Conservation (phyloP, 345 rosid species). For the Melaleuca quinquenervia region DNA sequence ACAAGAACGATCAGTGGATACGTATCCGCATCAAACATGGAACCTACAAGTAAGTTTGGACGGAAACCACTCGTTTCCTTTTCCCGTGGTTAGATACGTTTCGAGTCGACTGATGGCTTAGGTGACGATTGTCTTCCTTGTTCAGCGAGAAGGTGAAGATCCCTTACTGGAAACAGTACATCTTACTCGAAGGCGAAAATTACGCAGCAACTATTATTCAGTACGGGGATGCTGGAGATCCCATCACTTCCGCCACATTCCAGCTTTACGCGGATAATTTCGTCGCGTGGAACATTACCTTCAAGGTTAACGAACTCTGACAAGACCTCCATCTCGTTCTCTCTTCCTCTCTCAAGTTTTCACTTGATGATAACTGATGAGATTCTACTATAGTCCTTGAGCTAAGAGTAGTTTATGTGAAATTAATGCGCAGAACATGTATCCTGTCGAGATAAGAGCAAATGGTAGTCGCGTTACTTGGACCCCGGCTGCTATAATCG, state of each 20-base stretch:
- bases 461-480: not conserved
- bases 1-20: constrained; percentile 15
- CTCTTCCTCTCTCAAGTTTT: not conserved
- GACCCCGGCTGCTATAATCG: not conserved
- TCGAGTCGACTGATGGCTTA: not conserved
- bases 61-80: not conserved
- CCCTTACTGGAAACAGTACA: not conserved
- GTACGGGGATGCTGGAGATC: not conserved
- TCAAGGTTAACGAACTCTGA: not conserved
- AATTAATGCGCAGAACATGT: not conserved
- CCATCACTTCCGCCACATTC: not conserved
- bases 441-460: not conserved
- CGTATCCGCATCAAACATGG: constrained; percentile 11
- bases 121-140: not conserved
- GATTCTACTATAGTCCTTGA: not conserved
- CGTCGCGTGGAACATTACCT: not conserved
- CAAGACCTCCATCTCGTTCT: not conserved
- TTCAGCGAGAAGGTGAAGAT: not conserved
- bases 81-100: not conserved
- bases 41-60: constrained; percentile 9
- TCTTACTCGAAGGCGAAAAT: not conserved
- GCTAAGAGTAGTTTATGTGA: not conserved
- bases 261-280: not conserved
- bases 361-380: not conserved
- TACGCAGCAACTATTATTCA: not conserved